Percentiles rank a stretch among this genome's conserved stretches.
Evolutionary conservation across 495 filamentous ascomycete genomes (phyloP).

Genomic region (Tuber calosporum): DNA sequence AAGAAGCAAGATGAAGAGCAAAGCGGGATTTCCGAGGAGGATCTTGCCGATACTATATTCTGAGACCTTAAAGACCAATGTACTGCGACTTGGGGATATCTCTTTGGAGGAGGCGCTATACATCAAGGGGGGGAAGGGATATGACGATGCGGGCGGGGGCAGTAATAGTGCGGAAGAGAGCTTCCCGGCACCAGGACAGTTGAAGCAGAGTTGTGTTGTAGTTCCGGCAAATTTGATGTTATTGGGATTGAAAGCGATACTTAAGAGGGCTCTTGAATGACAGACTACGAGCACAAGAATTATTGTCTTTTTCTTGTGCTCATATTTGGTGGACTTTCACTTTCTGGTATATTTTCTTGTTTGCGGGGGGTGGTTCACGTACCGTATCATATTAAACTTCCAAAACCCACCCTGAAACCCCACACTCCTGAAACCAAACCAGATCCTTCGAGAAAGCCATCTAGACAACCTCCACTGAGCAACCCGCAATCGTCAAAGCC

Average conservation of each 20-base stretch:
- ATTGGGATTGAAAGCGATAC: conserved; percentile 70
- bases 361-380: background rate
- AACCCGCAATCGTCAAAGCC: conserved; percentile 13
- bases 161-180: conserved; percentile 48
- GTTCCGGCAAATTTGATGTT: conserved; percentile 82
- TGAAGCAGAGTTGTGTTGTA: conserved; percentile 82
- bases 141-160: conserved; percentile 45
- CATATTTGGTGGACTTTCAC: conserved; percentile 96
- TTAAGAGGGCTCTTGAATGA: conserved; percentile 81
- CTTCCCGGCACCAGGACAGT: conserved; percentile 83
- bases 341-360: conserved; percentile 71
- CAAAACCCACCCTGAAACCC: conserved; percentile 4
- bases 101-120: conserved; percentile 88
- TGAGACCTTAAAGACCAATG: conserved; percentile 93
- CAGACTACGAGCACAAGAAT: conserved; percentile 86
- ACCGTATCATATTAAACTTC: background rate
- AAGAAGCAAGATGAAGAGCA: conserved; percentile 36
- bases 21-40: conserved; percentile 58
- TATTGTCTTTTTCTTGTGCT: conserved; percentile 93
- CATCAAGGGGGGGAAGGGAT: conserved; percentile 61
- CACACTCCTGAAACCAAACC: background rate
- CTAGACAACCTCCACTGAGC: background rate
- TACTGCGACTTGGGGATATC: conserved; percentile 84
- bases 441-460: background rate
- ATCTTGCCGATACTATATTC: conserved; percentile 86